Evolutionary conservation across 2,329 filamentous ascomycete genomes (phyloP).

Genomic region (Pochonia chlamydosporia): DNA sequence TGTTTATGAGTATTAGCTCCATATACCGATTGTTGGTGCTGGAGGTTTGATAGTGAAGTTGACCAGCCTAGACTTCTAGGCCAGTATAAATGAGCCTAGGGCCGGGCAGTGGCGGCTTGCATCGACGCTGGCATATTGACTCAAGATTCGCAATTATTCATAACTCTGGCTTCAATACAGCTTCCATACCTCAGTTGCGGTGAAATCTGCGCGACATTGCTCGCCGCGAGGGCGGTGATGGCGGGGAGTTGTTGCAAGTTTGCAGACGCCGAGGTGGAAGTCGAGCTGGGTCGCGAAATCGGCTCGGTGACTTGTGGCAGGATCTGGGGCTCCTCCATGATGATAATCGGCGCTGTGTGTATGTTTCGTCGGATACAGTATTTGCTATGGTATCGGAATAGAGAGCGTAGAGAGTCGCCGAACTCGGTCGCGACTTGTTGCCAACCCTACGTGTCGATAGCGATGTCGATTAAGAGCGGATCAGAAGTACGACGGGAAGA

Average conservation of each 20-base stretch:
- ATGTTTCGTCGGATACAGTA: not conserved
- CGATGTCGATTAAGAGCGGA: no score
- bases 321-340: constrained; percentile 41
- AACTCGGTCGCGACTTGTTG: no score
- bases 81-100: not conserved
- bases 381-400: no score
- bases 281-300: constrained; percentile 44
- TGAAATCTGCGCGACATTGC: constrained; percentile 31
- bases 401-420: no score
- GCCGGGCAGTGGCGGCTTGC: no score
- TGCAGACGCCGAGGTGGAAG: constrained; percentile 39
- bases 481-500: no score
- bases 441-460: no score
- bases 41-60: not conserved
- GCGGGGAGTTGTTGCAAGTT: constrained; percentile 38
- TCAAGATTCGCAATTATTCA: no score
- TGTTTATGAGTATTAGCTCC: constrained; percentile 9
- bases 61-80: not conserved
- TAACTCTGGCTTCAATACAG: not conserved
- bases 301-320: constrained; percentile 37
- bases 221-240: constrained; percentile 39
- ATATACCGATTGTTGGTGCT: not conserved
- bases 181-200: constrained; percentile 40
- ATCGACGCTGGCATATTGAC: no score
- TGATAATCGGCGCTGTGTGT: constrained; percentile 13